Evolutionary conservation across 371 early-diverging fungal genomes (phyloP), one percentile per base, ranked within the genome.

Genomic region (Mortierella sp.): DNA sequence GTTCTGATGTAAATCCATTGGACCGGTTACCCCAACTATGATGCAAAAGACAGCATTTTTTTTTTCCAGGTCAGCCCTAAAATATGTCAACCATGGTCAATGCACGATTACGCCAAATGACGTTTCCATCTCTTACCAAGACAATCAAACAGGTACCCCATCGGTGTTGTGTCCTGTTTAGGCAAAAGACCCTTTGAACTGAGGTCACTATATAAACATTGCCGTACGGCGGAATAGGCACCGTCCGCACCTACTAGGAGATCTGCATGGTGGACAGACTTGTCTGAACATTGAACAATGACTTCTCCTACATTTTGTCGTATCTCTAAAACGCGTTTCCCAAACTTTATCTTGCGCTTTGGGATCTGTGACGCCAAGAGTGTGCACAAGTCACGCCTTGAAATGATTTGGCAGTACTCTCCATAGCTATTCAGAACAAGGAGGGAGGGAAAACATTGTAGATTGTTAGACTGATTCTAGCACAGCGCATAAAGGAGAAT

Each of bases 181-280:
- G 76, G 67, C n/a, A 76, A 54, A 8, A 66, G 61, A 0, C 71
- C 76, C 19, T 63, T 70, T 4, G 43, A 17, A 12, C 37, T 34
- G 45, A 76, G 22, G 10, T 66, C 66, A 40, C 57, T 61, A 53
- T 76, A 56, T 8, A 76, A 54, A n/a, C 66, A 66, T 15, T 76
- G 76, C 37, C 76, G 42, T 10, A 70, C 76, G 19, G 66, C 65
- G 12, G 66, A 66, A 22, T 76, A 76, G 3, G 70, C 70, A 13
- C 76, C 76, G 42, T 76, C 76, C 10, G 64, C 66, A 4, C 76
- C 76, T 6, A 76, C 54, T 9, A 76, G 32, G 53, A 76, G 70
- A 32, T 76, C 76, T 1, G 62, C 70, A 35, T 76, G 76, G n/a
- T 66, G 57, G 6, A 66, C 57, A 19, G 76, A 61, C 8, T 65